phyloP scores from a whole-genome alignment of 495 filamentous ascomycete genomes.

The Penicillium goetzii region DNA sequence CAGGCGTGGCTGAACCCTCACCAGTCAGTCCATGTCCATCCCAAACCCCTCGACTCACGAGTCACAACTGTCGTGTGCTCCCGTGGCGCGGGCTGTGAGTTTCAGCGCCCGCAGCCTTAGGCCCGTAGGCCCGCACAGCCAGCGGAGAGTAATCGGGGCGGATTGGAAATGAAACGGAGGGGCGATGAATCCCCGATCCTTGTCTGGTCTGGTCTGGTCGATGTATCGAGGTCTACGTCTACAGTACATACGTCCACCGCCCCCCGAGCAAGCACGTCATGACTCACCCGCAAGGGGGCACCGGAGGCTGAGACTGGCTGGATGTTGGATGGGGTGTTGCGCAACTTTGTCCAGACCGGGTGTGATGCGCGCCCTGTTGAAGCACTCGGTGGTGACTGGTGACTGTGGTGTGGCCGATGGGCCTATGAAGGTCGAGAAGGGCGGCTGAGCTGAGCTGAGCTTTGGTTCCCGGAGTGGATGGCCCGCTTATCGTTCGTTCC shows the following conservation, averaged over 20 bases:
- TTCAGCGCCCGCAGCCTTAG: background rate
- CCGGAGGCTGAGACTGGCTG: background rate
- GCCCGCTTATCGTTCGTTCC: background rate
- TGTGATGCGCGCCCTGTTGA: background rate
- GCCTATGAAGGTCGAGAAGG: background rate
- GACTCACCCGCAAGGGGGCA: slow-evolving; percentile 8
- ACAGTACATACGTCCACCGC: background rate
- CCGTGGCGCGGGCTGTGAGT: background rate
- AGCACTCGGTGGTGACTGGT: background rate
- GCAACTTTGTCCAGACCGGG: background rate
- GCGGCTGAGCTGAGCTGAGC: slow-evolving; percentile 6
- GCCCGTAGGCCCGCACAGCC: slow-evolving; percentile 3
- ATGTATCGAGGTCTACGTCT: background rate
- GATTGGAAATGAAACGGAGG: slow-evolving; percentile 25
- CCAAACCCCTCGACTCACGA: background rate
- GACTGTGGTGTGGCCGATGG: background rate
- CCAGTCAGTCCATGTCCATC: background rate
- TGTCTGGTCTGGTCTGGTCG: background rate
- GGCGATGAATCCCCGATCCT: slow-evolving; percentile 18
- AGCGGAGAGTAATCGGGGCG: slow-evolving; percentile 5
- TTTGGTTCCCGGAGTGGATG: background rate
- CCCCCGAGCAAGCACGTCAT: slow-evolving; percentile 10
- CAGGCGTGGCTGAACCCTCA: slow-evolving; percentile 5
- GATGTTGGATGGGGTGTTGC: background rate
- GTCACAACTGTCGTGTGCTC: background rate